These are phyloP conservation scores for Cyberlindnera veronae DNA, from an alignment of 805 yeast species.

Conservation along the genomic window DNA sequence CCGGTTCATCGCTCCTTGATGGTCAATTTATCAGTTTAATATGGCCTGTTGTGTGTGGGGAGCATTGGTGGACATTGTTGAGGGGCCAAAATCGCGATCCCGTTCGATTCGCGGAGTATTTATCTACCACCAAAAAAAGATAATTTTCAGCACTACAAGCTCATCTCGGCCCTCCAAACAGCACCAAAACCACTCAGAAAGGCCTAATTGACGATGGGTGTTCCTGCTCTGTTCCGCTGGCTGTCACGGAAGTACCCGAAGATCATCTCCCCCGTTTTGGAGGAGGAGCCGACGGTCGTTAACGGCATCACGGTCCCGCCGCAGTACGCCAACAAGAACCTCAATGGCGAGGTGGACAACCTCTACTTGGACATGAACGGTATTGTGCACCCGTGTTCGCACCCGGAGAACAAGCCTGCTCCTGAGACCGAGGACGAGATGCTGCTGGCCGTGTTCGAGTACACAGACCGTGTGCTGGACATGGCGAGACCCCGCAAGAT, in stretches of 20 bases:
- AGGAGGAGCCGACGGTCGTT: slow-evolving; percentile 56
- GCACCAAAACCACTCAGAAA: neutral
- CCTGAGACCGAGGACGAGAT: slow-evolving; percentile 97
- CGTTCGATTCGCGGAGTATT: too few relatives aligned
- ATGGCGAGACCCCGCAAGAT: slow-evolving; percentile 96
- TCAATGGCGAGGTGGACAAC: slow-evolving; percentile 94
- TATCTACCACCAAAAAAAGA: too few relatives aligned
- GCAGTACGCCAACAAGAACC: slow-evolving; percentile 71
- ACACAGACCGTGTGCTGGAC: slow-evolving; percentile 85
- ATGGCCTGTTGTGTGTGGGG: too few relatives aligned
- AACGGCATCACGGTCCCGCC: slow-evolving; percentile 65
- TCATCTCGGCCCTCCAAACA: neutral
- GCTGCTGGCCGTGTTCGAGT: slow-evolving; percentile 89
- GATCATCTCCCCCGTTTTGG: slow-evolving; percentile 85
- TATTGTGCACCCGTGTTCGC: slow-evolving; percentile 98
- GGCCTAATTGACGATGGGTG: slow-evolving; percentile 69
- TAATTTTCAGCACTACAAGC: neutral
- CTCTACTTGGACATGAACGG: slow-evolving; percentile 97
- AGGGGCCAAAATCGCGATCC: too few relatives aligned
- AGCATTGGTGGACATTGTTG: too few relatives aligned
- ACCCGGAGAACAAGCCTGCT: slow-evolving; percentile 93
- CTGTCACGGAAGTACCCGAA: slow-evolving; percentile 89
- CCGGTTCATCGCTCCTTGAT: too few relatives aligned
- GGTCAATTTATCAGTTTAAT: too few relatives aligned
- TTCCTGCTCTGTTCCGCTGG: slow-evolving; percentile 98